Evolutionary conservation across 2,329 filamentous ascomycete genomes (phyloP), one percentile per base, ranked within the genome.

Genomic region (Lasiodiplodia gonubiensis): DNA sequence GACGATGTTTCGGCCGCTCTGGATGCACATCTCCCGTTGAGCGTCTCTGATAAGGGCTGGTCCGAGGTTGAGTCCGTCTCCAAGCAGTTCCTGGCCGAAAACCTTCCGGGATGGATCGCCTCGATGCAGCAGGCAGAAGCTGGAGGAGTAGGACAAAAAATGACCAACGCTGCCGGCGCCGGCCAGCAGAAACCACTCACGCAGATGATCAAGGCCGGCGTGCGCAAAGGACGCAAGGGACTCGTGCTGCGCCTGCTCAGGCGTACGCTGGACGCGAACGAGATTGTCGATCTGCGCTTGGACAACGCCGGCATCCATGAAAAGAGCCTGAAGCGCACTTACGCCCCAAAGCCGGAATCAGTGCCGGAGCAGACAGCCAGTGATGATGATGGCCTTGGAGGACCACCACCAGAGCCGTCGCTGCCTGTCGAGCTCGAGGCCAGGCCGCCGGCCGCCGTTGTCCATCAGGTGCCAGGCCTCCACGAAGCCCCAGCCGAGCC

Each of bases 181-280:
- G 71, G 67, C 2, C 73, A 76, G 53, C 73, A 72, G 16, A 71
- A 72, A 21, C 72, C 70, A 37, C 70, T 76, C 53, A 68, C 74
- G 4, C 72, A 76, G 35, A 35, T 52, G 21, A 75, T 77, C 67
- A 76, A 75, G 46, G 75, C 75, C 1, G 70, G 71, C 4, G 75
- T 77, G 46, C 76, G 76, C 70, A 76, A 75, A 69, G 76, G 72
- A 49, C 74, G 73, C n/a, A 75, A 72, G 35, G 75, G 75, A 0
- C 76, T 76, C 51, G 73, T 77, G 4, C 72, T 77, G 18, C 67
- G 75, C 21, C 69, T 77, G 4, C 64, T 76, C 23, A 76, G 76
- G 48, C 73, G 73, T 2, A 73, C 74, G n/a, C 23, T 11, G 10
- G 61, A 54, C 16, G 30, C n/a, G 30, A 35, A 64, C 49, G 61